Evolutionary conservation across 164 flowering plant species (phyloP), one percentile per base, ranked within the genome.

Genomic region (Hamamelis virginiana): DNA sequence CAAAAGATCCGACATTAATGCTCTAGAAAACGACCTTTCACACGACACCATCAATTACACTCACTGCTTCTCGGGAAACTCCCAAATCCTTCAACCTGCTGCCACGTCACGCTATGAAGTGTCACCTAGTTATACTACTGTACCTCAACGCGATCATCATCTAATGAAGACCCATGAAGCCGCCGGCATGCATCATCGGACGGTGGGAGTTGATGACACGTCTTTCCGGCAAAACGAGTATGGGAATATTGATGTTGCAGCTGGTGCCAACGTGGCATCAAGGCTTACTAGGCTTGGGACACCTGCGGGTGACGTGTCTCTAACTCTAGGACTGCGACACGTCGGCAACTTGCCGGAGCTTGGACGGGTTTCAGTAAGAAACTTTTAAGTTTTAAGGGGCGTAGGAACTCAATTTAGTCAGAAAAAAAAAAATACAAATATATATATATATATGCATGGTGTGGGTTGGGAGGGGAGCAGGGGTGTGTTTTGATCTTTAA

Each of bases 1-100:
- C 70, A 79, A 76, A 77, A 80, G 76, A 72, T 72, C 82, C 71
- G 74, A 82, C 69, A 68, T 78, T 50, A 75, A 80, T 80, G 78
- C 77, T 19, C 11, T 57, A 8, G 83, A 82, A 45, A 81, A 69
- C 5, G 87, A 79, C 83, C 77, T 73, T 55, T 77, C 87, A 72
- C 58, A 65, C 67, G 59, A 66, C 61, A 59, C 72, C 68, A 77
- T 77, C 73, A 81, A 61, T 62, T 57, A 80, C 64, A 62, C 55
- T 59, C 76, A 80, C 19, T 44, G 55, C 64, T 60, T 67, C 71
- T 70, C 72, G 66, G 77, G 72, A 69, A 74, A 65, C 73, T 80
- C 70, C 58, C 71, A 62, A 53, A 41, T 41, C 67, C 10, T 22
- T 19, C 26, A 19, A 19, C 12, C 9, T 26, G 15, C 70, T 27